Base-by-base conservation (phyloP, 2,329 filamentous ascomycete genomes). In the Alternaria tenuissima region DNA sequence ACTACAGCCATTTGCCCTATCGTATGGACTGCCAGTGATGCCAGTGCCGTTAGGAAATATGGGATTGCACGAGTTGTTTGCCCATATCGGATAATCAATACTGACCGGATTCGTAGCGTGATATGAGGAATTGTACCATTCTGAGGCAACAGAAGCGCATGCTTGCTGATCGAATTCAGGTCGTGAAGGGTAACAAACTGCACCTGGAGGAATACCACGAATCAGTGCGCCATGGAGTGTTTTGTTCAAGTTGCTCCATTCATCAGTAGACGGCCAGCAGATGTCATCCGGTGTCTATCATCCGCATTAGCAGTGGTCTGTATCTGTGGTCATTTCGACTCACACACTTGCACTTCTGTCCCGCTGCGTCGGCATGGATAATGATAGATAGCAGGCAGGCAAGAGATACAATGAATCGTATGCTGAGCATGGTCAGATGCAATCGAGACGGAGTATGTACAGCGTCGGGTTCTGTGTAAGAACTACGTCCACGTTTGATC, bases 11-110 rank as follows among this genome's bases (percentile, higher is more conserved):
- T 57, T 65, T 11, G 57, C 52, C 8, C 69, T 70, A 9, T 68
- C 73, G 32, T 61, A 44, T 3, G 49, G 18, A 47, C 72, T 70
- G 2, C 73, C 69, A 18, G 65, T 73, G 1, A 77, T 26, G 28
- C 68, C 74, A 3, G 72, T 75, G 0, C 73, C 74, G 42, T 77
- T 75, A 1, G 62, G 65, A 28, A 59, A 73, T 20, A 74, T 73
- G 2, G 73, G 75, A 34, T 71, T 70, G 59, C 73, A 76, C 5
- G 68, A 68, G 32, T 76, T 70, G 57, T 76, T 71, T 0, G 72
- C 59, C 72, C 67, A 76, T 44, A 68, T 54, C 1, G 70, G 72
- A 44, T 71, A 73, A 53, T 71, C 73, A 18, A 75, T 63, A 58
- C 72, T 74, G 57, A 74, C 63, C 1, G 73, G 71, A 42, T 73